Percentiles rank a stretch among this genome's conserved stretches.
These are phyloP conservation scores for Nemophila menziesii DNA, from an alignment of 257 asterid species.

Conservation along the genomic window DNA sequence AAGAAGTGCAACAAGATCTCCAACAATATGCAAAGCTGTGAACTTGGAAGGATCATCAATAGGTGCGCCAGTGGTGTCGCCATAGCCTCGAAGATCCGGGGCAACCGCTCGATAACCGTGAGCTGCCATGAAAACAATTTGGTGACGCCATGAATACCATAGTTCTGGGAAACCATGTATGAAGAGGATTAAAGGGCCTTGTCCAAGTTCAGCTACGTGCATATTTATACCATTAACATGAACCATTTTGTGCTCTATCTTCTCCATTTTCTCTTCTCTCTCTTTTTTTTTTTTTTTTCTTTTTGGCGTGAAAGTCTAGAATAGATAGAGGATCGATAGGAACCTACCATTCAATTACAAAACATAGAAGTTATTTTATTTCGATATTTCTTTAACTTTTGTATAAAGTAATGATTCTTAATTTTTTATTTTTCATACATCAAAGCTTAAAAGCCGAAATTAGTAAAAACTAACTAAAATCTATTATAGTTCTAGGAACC, in stretches of 20 bases:
- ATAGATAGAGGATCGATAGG: too few relatives aligned
- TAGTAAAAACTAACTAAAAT: too few relatives aligned
- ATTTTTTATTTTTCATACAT: too few relatives aligned
- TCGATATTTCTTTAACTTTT: too few relatives aligned
- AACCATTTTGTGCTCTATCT: constrained; percentile 6
- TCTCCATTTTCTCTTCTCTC: background rate
- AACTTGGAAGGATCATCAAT: constrained; percentile 1
- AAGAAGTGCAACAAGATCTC: constrained; percentile 15
- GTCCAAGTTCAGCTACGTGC: constrained; percentile 19
- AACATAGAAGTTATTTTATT: too few relatives aligned
- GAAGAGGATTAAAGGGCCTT: constrained; percentile 16
- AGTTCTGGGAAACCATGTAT: constrained; percentile 17
- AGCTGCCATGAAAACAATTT: constrained; percentile 10
- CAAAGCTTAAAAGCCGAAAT: too few relatives aligned
- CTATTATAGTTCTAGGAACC: too few relatives aligned
- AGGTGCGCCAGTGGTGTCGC: constrained; percentile 12
- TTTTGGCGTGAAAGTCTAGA: too few relatives aligned
- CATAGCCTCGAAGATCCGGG: constrained; percentile 18
- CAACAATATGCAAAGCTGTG: constrained; percentile 11
- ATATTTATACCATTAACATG: constrained; percentile 11
- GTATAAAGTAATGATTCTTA: too few relatives aligned
- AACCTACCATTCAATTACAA: too few relatives aligned
- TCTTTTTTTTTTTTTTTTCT: too few relatives aligned
- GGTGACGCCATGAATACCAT: constrained; percentile 16
- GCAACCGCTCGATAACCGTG: constrained; percentile 14